These are phyloP conservation scores for Salvia splendens DNA, from an alignment of 257 asterid species.

Conservation along the genomic window DNA sequence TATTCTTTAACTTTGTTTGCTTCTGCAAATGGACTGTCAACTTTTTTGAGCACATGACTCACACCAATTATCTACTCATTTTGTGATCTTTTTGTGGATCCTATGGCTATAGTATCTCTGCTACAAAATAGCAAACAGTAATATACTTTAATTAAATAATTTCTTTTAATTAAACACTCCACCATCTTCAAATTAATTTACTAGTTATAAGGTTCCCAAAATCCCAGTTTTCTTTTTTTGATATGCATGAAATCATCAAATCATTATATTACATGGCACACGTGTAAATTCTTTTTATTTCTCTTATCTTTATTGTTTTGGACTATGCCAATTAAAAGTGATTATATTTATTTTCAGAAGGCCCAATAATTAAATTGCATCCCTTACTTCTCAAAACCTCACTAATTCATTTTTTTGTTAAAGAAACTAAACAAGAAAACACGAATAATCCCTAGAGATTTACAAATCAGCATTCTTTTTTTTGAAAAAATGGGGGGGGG, in stretches of 20 bases:
- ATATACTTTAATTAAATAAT: neutral
- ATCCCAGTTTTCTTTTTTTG: neutral
- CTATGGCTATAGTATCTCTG: conserved; percentile 43
- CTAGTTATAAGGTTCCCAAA: neutral
- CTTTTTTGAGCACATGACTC: conserved; percentile 38
- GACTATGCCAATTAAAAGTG: neutral
- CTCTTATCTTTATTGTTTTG: neutral
- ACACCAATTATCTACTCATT: conserved; percentile 46
- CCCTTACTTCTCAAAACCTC: neutral
- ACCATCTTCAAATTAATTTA: neutral
- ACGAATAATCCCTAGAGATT: neutral
- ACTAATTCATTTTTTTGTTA: neutral
- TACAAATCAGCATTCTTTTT: neutral
- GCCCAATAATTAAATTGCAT: neutral
- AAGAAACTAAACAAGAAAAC: neutral
- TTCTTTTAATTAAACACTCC: neutral
- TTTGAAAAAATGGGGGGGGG: conserved; percentile 13
- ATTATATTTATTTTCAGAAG: neutral
- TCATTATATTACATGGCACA: neutral
- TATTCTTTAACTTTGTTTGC: conserved; percentile 40
- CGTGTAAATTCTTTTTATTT: neutral
- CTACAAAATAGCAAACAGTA: conserved; percentile 43
- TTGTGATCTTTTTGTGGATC: conserved; percentile 53
- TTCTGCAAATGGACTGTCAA: conserved; percentile 45
- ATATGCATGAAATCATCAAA: neutral